Evolutionary conservation across 2,329 filamentous ascomycete genomes (phyloP).

Genomic region (Colletotrichum sp.): DNA sequence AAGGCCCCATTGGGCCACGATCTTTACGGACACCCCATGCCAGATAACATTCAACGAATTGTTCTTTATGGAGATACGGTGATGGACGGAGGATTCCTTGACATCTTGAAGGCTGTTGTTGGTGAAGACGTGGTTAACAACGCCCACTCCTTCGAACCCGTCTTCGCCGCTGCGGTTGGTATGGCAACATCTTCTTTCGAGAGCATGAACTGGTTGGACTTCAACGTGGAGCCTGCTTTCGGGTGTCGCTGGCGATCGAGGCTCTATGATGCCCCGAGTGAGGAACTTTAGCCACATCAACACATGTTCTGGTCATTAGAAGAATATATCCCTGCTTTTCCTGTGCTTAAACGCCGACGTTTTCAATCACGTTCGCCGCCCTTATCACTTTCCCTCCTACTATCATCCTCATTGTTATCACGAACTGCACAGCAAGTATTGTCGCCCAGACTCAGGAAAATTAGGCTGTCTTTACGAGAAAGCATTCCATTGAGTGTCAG

Average conservation of each 20-base stretch:
- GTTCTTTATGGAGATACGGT: background rate
- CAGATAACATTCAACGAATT: background rate
- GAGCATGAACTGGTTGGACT: background rate
- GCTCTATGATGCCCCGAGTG: background rate
- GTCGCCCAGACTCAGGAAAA: too few species aligned
- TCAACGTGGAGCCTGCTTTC: background rate
- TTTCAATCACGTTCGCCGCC: too few species aligned
- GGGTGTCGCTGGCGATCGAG: background rate
- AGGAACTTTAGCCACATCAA: background rate
- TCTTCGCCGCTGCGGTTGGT: background rate
- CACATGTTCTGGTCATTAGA: background rate
- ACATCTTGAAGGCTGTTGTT: background rate
- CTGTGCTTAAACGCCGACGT: background rate
- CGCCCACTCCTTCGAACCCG: background rate
- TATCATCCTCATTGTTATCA: too few species aligned
- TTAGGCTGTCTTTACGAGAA: background rate
- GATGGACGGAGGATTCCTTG: background rate
- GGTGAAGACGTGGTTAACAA: background rate
- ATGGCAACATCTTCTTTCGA: background rate
- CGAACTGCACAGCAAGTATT: too few species aligned
- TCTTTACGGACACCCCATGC: background rate
- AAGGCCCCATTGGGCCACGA: background rate
- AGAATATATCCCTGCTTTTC: background rate
- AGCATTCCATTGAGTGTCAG: background rate
- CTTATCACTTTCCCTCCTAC: too few species aligned